Evolutionary conservation across 768 basidiomycete genomes (phyloP).

Genomic region (Amanita subjunquillea): DNA sequence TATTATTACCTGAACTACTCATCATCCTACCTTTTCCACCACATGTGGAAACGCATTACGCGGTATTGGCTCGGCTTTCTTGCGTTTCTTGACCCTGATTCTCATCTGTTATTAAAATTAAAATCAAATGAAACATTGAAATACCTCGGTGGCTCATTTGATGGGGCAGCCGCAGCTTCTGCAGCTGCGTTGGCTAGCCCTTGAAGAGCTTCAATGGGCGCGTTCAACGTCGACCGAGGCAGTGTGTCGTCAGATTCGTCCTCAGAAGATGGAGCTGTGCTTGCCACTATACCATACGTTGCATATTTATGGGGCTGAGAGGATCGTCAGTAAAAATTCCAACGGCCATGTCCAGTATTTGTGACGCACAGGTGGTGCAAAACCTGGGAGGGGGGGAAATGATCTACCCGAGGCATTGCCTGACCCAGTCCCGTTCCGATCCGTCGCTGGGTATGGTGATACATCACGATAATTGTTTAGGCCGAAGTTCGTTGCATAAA

Average conservation of each 20-base stretch:
- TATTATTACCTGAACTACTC: not conserved
- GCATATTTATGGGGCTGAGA: slow-evolving; percentile 79
- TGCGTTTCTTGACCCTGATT: slow-evolving; percentile 71
- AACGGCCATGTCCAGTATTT: slow-evolving; percentile 7
- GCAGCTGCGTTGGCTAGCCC: slow-evolving; percentile 93
- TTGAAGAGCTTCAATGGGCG: slow-evolving; percentile 91
- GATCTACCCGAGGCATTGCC: slow-evolving; percentile 22
- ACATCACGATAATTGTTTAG: slow-evolving; percentile 20
- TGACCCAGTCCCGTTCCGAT: slow-evolving; percentile 31
- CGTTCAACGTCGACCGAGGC: slow-evolving; percentile 74
- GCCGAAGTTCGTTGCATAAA: slow-evolving; percentile 22
- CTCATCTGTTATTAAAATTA: slow-evolving; percentile 5
- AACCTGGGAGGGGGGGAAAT: slow-evolving; percentile 86
- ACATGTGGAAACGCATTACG: slow-evolving; percentile 84
- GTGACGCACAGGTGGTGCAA: slow-evolving; percentile 71
- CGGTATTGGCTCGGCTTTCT: slow-evolving; percentile 73
- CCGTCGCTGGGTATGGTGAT: slow-evolving; percentile 21
- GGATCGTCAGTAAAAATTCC: slow-evolving; percentile 8
- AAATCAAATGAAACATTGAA: slow-evolving; percentile 7
- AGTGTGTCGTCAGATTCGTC: slow-evolving; percentile 89
- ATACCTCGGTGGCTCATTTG: slow-evolving; percentile 52
- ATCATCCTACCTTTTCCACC: slow-evolving; percentile 60
- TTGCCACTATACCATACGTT: slow-evolving; percentile 82
- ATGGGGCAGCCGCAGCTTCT: slow-evolving; percentile 79
- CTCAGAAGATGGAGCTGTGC: slow-evolving; percentile 77